Evolutionary conservation across 441 rosid genomes (phyloP).

Genomic region (Croton setiger): DNA sequence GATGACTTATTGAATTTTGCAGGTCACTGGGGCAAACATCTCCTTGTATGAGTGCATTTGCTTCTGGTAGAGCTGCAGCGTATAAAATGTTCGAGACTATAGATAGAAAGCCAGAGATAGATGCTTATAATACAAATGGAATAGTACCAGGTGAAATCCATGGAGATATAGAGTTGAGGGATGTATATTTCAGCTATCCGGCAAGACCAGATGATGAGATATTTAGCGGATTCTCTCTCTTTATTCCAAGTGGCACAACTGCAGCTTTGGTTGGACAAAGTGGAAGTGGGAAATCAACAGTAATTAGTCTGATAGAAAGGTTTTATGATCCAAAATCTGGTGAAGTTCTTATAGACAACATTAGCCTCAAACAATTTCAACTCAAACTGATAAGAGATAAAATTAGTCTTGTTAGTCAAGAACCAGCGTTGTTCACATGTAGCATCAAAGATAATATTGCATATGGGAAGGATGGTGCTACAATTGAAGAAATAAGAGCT

Average conservation of each 20-base stretch:
- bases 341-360: conserved; percentile 71
- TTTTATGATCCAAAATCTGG: conserved; percentile 80
- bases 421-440: conserved; percentile 65
- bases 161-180: conserved; percentile 65
- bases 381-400: conserved; percentile 74
- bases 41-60: conserved; percentile 68
- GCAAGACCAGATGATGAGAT: conserved; percentile 73
- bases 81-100: conserved; percentile 86
- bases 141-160: conserved; percentile 43
- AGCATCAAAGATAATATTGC: conserved; percentile 73
- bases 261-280: conserved; percentile 81
- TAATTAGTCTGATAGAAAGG: conserved; percentile 66
- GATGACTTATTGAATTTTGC: not conserved
- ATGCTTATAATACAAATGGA: conserved; percentile 53
- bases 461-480: conserved; percentile 75
- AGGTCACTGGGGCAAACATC: conserved; percentile 88
- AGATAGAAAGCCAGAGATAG: conserved; percentile 66
- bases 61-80: conserved; percentile 83
- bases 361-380: conserved; percentile 55
- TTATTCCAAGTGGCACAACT: conserved; percentile 57
- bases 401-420: conserved; percentile 85
- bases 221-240: conserved; percentile 66
- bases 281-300: conserved; percentile 88
- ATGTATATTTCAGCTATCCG: conserved; percentile 62
- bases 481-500: conserved; percentile 57